Conservation (phyloP, 108 stramenopile species). For the Cyclotella atomus region DNA sequence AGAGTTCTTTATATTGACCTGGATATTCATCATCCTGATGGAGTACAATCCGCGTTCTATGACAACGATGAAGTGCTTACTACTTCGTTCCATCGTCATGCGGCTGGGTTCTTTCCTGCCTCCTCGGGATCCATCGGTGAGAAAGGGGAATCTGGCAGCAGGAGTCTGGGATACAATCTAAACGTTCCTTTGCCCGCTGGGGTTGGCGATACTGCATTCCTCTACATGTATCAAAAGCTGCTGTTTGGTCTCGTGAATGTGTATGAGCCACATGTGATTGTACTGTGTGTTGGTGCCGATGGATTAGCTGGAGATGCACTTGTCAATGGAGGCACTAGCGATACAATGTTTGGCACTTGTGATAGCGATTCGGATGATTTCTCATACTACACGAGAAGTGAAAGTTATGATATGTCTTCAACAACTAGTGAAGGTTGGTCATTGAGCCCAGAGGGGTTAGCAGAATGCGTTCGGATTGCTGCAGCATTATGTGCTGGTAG, state of each 20-base stretch:
- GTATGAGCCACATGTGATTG: conserved; percentile 50
- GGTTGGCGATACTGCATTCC: conserved; percentile 32
- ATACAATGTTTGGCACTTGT: conserved; percentile 8
- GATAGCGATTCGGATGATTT: neutral
- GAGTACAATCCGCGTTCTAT: conserved; percentile 72
- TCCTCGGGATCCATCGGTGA: conserved; percentile 34
- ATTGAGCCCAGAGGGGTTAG: conserved; percentile 51
- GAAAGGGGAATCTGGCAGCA: conserved; percentile 42
- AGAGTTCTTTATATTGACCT: conserved; percentile 86
- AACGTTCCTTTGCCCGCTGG: conserved; percentile 55
- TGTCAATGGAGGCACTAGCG: conserved; percentile 16
- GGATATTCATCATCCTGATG: conserved; percentile 87
- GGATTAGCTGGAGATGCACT: conserved; percentile 55
- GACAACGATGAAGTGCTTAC: conserved; percentile 53
- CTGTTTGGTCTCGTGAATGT: conserved; percentile 28
- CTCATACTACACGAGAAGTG: neutral
- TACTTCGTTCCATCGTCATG: conserved; percentile 55
- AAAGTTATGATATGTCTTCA: conserved; percentile 6
- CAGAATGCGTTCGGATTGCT: conserved; percentile 50
- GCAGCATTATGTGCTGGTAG: conserved; percentile 36
- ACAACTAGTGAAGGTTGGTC: conserved; percentile 51
- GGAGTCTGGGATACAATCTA: conserved; percentile 52
- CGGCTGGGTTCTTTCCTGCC: conserved; percentile 54
- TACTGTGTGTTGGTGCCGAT: conserved; percentile 59
- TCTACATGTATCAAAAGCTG: conserved; percentile 31